Percentiles rank a stretch among this genome's conserved stretches.
These are phyloP conservation scores for Entomophthora muscae DNA, from an alignment of 371 early-diverging fungal species.

Conservation along the genomic window DNA sequence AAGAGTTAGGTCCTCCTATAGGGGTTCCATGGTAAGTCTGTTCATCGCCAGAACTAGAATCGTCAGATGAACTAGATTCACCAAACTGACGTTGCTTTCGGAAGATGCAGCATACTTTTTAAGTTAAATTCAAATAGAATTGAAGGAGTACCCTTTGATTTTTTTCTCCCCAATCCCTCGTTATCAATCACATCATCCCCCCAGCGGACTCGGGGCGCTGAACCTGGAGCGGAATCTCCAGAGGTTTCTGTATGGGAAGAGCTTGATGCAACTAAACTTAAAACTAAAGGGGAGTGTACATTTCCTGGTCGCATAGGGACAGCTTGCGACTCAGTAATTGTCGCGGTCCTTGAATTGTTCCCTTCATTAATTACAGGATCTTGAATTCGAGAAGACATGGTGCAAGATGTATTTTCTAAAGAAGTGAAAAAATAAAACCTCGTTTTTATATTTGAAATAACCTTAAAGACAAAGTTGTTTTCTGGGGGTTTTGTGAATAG, in stretches of 20 bases:
- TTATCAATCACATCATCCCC: constrained; percentile 70
- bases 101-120: neutral
- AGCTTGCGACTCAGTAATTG: neutral
- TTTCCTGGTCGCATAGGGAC: neutral
- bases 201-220: constrained; percentile 45
- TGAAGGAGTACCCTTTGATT: constrained; percentile 47
- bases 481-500: too few relatives aligned
- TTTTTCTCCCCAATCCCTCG: constrained; percentile 64
- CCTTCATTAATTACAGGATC: neutral
- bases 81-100: neutral
- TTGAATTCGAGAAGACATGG: neutral
- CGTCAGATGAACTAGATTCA: neutral
- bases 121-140: neutral
- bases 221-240: neutral
- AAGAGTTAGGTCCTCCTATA: constrained; percentile 3
- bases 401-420: too few relatives aligned
- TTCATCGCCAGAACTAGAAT: constrained; percentile 6
- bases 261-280: neutral
- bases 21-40: constrained; percentile 1
- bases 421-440: too few relatives aligned
- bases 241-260: neutral
- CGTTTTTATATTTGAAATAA: too few relatives aligned
- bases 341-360: neutral
- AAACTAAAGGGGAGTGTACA: neutral
- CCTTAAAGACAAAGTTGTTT: too few relatives aligned